Conservation (phyloP, 306 rosid genomes). For the Echinosophora koreensis region DNA sequence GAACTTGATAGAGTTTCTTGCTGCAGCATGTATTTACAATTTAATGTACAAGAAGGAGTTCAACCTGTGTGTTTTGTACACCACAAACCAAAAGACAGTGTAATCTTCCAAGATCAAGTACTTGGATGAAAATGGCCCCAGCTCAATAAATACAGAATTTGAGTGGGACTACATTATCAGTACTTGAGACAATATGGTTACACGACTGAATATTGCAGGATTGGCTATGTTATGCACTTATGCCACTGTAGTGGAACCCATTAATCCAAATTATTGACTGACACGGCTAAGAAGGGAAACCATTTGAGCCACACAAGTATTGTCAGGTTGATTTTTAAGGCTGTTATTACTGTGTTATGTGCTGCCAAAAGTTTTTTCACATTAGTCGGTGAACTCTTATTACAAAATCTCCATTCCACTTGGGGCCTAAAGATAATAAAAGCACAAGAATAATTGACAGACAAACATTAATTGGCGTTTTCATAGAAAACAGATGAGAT, state of each 20-base stretch:
- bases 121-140: conserved; percentile 53
- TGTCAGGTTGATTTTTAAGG: conserved; percentile 41
- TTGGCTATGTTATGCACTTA: background rate
- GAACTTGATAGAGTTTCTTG: conserved; percentile 48
- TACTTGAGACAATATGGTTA: conserved; percentile 41
- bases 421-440: conserved; percentile 48
- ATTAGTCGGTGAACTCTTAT: conserved; percentile 45
- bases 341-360: conserved; percentile 43
- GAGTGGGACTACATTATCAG: conserved; percentile 51
- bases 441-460: conserved; percentile 55
- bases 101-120: conserved; percentile 51
- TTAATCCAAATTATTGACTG: conserved; percentile 43
- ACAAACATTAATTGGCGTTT: conserved; percentile 51
- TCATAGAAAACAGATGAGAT: conserved; percentile 48
- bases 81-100: conserved; percentile 52
- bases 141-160: conserved; percentile 56
- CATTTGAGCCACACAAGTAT: conserved; percentile 48
- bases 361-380: conserved; percentile 51
- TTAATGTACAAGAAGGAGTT: conserved; percentile 29
- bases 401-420: conserved; percentile 40
- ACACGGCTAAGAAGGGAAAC: conserved; percentile 31
- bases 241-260: conserved; percentile 35
- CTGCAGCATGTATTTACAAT: conserved; percentile 44
- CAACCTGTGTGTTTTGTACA: conserved; percentile 36
- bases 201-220: conserved; percentile 41